Conservation (phyloP, 768 basidiomycete species). For the Galerina sulciceps region DNA sequence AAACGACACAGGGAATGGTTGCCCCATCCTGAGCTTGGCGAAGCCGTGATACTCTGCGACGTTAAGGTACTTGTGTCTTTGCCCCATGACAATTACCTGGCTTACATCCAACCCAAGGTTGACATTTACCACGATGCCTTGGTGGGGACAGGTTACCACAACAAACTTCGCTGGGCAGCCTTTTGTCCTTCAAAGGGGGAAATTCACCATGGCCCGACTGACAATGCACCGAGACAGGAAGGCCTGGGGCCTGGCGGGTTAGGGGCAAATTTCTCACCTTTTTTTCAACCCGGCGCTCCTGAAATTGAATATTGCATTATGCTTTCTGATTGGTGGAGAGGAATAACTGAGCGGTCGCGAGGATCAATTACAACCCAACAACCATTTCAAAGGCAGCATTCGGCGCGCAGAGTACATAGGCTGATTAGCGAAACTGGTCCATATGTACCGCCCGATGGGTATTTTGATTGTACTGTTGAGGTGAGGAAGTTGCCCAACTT, state of each 20-base stretch:
- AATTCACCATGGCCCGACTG: slow-evolving; percentile 40
- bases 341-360: slow-evolving; percentile 24
- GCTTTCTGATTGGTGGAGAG: slow-evolving; percentile 58
- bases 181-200: slow-evolving; percentile 45
- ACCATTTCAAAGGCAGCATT: slow-evolving; percentile 6
- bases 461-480: slow-evolving; percentile 68
- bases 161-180: slow-evolving; percentile 58
- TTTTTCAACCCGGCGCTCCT: slow-evolving; percentile 40
- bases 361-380: slow-evolving; percentile 4
- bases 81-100: background rate
- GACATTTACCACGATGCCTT: slow-evolving; percentile 28
- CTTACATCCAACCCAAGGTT: slow-evolving; percentile 29
- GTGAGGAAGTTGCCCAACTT: slow-evolving; percentile 33
- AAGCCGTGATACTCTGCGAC: slow-evolving; percentile 53
- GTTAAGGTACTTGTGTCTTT: slow-evolving; percentile 45
- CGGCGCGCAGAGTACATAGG: slow-evolving; percentile 41
- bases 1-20: slow-evolving; percentile 51
- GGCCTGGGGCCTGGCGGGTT: slow-evolving; percentile 35
- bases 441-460: slow-evolving; percentile 46
- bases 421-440: slow-evolving; percentile 57
- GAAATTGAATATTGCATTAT: slow-evolving; percentile 48
- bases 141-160: slow-evolving; percentile 48
- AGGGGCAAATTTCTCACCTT: slow-evolving; percentile 47
- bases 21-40: slow-evolving; percentile 49
- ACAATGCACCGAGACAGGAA: slow-evolving; percentile 39